Evolutionary conservation across 305 asterid genomes (phyloP).

Genomic region (Fraxinus ornus): DNA sequence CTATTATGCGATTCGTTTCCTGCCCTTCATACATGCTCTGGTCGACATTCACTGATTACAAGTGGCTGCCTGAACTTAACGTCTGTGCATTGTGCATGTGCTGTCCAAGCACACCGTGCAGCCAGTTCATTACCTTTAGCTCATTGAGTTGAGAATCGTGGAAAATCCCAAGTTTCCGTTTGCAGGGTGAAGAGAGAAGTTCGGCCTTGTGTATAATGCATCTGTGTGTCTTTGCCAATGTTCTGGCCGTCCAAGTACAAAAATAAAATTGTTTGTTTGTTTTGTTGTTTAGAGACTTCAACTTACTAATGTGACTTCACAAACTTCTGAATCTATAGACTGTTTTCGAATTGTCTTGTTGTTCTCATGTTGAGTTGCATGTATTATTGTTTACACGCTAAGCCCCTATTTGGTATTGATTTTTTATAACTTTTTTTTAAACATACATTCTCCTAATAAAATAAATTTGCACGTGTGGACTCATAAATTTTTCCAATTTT

Average conservation of each 20-base stretch:
- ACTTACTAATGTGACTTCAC: neutral
- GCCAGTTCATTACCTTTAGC: slow-evolving; percentile 50
- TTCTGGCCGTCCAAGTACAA: neutral
- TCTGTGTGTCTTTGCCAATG: neutral
- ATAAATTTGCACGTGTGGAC: too few relatives aligned
- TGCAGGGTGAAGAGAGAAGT: neutral
- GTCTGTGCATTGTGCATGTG: slow-evolving; percentile 85
- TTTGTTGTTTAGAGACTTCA: neutral
- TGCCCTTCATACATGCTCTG: slow-evolving; percentile 86
- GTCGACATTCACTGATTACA: slow-evolving; percentile 76
- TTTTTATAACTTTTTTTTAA: neutral
- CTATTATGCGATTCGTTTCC: slow-evolving; percentile 92
- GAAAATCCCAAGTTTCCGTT: neutral
- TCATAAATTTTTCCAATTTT: too few relatives aligned
- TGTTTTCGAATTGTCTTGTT: neutral
- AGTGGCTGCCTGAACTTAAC: slow-evolving; percentile 90
- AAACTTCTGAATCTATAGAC: neutral
- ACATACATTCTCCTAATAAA: neutral
- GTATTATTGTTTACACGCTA: neutral
- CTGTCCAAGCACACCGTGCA: slow-evolving; percentile 63
- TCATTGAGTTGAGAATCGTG: slow-evolving; percentile 35
- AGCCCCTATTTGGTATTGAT: neutral
- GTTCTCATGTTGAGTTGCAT: neutral
- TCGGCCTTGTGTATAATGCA: neutral
- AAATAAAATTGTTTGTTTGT: neutral